phyloP scores from a whole-genome alignment of 2,329 filamentous ascomycete genomes.

The Chrysoporthe puriensis region DNA sequence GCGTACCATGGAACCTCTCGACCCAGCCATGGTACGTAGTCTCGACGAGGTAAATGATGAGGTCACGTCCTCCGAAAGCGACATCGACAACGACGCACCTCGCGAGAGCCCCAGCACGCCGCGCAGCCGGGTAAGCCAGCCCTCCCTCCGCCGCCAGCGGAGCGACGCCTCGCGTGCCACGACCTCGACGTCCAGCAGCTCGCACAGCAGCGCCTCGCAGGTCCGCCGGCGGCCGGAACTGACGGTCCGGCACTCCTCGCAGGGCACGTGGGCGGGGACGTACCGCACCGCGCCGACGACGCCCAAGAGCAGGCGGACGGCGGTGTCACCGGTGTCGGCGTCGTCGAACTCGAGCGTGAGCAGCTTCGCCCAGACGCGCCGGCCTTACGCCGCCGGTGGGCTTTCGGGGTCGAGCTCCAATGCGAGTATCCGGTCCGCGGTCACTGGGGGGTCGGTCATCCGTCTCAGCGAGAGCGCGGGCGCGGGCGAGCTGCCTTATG shows the following conservation, averaged over 20 bases:
- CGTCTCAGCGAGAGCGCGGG: slow-evolving; percentile 48
- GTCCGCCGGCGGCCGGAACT: slow-evolving; percentile 34
- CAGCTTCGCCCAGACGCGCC: slow-evolving; percentile 49
- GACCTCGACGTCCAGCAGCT: slow-evolving; percentile 21
- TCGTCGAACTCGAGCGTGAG: slow-evolving; percentile 39
- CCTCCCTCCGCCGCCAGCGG: slow-evolving; percentile 14
- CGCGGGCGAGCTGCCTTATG: slow-evolving; percentile 42
- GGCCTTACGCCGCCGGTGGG: slow-evolving; percentile 43
- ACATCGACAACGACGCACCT: slow-evolving; percentile 52
- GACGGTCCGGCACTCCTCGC: slow-evolving; percentile 45
- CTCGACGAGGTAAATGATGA: slow-evolving; percentile 36
- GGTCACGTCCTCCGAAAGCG: slow-evolving; percentile 38
- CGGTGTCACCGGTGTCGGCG: slow-evolving; percentile 40
- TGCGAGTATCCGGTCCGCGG: slow-evolving; percentile 33
- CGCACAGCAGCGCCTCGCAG: slow-evolving; percentile 26
- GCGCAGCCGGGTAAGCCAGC: slow-evolving; percentile 30
- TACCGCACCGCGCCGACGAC: slow-evolving; percentile 60
- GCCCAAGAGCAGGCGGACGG: slow-evolving; percentile 48
- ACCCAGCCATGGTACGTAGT: slow-evolving; percentile 53
- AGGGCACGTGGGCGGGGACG: slow-evolving; percentile 45
- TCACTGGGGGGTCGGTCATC: slow-evolving; percentile 47
- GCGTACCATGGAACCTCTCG: slow-evolving; percentile 70
- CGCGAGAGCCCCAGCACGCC: slow-evolving; percentile 47
- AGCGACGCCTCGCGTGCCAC: slow-evolving; percentile 31
- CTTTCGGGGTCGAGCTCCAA: slow-evolving; percentile 43